phyloP scores from a whole-genome alignment of 1,284 basidiomycete species.

The Apiotrichum gracile region DNA sequence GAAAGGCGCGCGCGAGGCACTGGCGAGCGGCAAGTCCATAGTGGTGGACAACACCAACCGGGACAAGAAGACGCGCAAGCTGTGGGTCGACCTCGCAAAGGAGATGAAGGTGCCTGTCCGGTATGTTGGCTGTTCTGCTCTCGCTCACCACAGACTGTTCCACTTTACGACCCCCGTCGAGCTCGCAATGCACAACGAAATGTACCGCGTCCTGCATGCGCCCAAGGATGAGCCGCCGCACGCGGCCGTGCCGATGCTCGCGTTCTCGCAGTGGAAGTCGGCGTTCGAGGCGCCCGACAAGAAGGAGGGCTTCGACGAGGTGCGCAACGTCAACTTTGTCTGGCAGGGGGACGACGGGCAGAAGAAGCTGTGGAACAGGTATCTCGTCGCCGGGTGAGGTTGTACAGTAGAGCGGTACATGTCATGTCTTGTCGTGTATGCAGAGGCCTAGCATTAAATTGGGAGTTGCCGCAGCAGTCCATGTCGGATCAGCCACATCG shows the following conservation, averaged over 20 bases:
- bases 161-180: conserved; percentile 65
- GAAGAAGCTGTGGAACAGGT: conserved; percentile 65
- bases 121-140: conserved; percentile 41
- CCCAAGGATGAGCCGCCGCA: conserved; percentile 44
- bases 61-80: conserved; percentile 59
- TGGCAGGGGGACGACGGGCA: conserved; percentile 71
- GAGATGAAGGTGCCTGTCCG: conserved; percentile 56
- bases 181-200: conserved; percentile 82
- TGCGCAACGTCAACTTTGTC: conserved; percentile 69
- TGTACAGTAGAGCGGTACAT: too few species aligned
- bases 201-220: conserved; percentile 63
- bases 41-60: conserved; percentile 88
- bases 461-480: too few species aligned
- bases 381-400: conserved; percentile 45
- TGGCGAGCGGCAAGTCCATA: conserved; percentile 59
- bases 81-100: conserved; percentile 63
- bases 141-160: conserved; percentile 56
- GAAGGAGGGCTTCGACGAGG: conserved; percentile 68
- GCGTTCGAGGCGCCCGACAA: conserved; percentile 61
- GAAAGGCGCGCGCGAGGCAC: conserved; percentile 56
- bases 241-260: conserved; percentile 59
- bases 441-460: too few species aligned
- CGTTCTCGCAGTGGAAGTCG: conserved; percentile 58
- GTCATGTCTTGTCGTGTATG: too few species aligned
- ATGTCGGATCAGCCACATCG: too few species aligned